Conservation (phyloP, 257 asterid species). For the Avicennia marina region DNA sequence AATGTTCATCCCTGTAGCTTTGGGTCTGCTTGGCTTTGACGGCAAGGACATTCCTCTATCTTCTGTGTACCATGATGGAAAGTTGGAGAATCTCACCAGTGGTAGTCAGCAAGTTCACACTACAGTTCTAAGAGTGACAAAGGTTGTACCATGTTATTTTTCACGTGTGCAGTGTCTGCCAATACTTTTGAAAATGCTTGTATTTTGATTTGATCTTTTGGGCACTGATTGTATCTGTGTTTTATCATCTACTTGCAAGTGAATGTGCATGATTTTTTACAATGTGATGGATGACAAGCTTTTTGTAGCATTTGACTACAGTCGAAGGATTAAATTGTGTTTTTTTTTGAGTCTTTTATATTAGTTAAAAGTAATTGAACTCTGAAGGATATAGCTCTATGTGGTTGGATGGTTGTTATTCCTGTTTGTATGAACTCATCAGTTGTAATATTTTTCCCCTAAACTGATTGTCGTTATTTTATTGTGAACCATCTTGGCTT, state of each 20-base stretch:
- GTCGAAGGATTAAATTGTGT: no score
- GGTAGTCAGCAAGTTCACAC: slow-evolving; percentile 38
- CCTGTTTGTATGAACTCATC: neutral
- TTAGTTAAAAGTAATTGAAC: no score
- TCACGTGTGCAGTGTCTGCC: neutral
- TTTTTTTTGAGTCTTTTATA: no score
- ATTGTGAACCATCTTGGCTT: neutral
- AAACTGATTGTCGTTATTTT: neutral
- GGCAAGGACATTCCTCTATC: slow-evolving; percentile 75
- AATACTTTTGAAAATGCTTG: neutral
- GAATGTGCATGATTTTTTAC: no score
- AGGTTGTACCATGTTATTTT: slow-evolving; percentile 37
- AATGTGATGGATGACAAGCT: no score
- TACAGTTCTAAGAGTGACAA: slow-evolving; percentile 59
- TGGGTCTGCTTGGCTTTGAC: slow-evolving; percentile 63
- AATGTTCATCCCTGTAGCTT: slow-evolving; percentile 71
- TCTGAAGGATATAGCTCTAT: no score
- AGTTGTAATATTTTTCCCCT: neutral
- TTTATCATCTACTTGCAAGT: no score
- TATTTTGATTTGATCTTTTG: no score
- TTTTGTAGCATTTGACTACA: no score
- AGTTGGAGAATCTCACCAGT: slow-evolving; percentile 36
- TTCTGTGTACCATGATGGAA: slow-evolving; percentile 47
- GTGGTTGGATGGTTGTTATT: no score
- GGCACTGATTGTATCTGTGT: no score